phyloP scores from a whole-genome alignment of 2,329 filamentous ascomycete genomes.

The Phyllosticta citriasiana region DNA sequence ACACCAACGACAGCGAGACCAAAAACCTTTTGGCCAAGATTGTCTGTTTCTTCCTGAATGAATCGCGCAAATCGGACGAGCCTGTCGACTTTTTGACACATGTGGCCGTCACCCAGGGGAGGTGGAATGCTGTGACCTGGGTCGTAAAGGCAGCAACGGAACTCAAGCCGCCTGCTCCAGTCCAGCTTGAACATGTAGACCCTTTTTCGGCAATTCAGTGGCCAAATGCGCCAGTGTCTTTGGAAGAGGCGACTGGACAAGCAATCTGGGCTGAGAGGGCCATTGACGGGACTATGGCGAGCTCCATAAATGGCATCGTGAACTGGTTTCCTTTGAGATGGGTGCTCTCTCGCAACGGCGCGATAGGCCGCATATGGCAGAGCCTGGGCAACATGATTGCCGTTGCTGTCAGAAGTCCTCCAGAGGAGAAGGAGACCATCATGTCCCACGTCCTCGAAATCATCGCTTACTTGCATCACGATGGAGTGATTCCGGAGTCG shows the following conservation, averaged over 20 bases:
- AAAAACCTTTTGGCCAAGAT: conserved; percentile 12
- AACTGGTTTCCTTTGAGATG: background rate
- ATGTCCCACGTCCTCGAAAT: conserved; percentile 38
- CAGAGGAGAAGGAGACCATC: conserved; percentile 18
- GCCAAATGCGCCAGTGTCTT: conserved; percentile 13
- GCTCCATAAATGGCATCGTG: background rate
- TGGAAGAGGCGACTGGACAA: conserved; percentile 18
- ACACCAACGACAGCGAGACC: conserved; percentile 9
- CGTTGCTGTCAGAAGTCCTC: conserved; percentile 19
- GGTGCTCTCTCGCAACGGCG: conserved; percentile 8
- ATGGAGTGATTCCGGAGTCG: conserved; percentile 36
- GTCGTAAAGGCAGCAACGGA: conserved; percentile 34
- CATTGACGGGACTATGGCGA: background rate
- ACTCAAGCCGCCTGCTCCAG: conserved; percentile 15
- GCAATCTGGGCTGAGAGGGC: conserved; percentile 9
- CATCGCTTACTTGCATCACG: conserved; percentile 38
- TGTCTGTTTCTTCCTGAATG: conserved; percentile 17
- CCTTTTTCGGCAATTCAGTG: conserved; percentile 15
- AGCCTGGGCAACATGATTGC: conserved; percentile 38
- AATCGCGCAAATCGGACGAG: conserved; percentile 13
- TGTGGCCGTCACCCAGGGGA: conserved; percentile 28
- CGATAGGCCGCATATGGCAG: conserved; percentile 37
- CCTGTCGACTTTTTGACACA: conserved; percentile 28
- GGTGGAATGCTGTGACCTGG: conserved; percentile 38
- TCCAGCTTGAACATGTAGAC: conserved; percentile 13